Evolutionary conservation across 495 filamentous ascomycete genomes (phyloP).

Genomic region (Chaetomium cochliodes): DNA sequence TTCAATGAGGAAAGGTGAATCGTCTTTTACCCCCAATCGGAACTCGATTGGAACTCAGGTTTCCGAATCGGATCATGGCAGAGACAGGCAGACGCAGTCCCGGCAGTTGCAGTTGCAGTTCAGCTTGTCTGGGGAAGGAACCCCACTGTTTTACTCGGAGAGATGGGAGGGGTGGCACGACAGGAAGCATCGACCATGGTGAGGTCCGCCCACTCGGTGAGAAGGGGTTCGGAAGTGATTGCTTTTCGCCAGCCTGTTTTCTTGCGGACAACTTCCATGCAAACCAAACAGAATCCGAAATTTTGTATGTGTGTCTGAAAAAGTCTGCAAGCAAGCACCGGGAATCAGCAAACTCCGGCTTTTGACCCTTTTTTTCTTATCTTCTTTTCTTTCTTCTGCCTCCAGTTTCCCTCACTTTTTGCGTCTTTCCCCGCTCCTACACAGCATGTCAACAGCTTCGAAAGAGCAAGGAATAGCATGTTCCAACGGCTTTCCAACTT

Average conservation of each 20-base stretch:
- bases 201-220: no score
- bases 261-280: not conserved
- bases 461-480: not conserved
- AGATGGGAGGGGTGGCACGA: no score
- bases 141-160: no score
- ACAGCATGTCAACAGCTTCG: not conserved
- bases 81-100: slow-evolving; percentile 5
- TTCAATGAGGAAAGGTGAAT: not conserved
- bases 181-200: no score
- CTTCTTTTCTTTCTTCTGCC: no score
- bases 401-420: not conserved
- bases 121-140: not conserved
- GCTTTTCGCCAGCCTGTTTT: not conserved
- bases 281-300: not conserved
- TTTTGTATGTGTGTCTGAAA: not conserved
- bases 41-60: not conserved
- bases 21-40: not conserved
- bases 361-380: not conserved
- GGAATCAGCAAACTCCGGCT: not conserved
- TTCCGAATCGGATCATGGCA: not conserved
- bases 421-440: not conserved
- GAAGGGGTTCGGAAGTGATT: not conserved
- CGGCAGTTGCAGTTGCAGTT: slow-evolving; percentile 3
- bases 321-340: not conserved
- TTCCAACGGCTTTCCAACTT: slow-evolving; percentile 11